These are phyloP conservation scores for Vitis vinifera DNA, from an alignment of 164 flowering plant genomes.

Conservation along the genomic window ASM3070453v1 NC_081811.1:24289001-24289500, in stretches of 20 bases:
- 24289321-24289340: neutral
- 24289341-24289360: too few species aligned
- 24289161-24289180: neutral
- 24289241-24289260: neutral
- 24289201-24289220: slow-evolving; percentile 13
- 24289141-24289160: slow-evolving; percentile 13
- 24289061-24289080: too few species aligned
- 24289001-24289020: too few species aligned
- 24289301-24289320: neutral
- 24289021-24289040: too few species aligned
- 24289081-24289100: neutral
- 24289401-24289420: too few species aligned
- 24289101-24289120: neutral
- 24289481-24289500: too few species aligned
- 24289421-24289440: too few species aligned
- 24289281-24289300: neutral
- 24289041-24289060: too few species aligned
- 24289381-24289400: too few species aligned
- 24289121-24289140: slow-evolving; percentile 13
- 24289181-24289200: slow-evolving; percentile 8
- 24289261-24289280: neutral
- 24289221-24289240: slow-evolving; percentile 14
- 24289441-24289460: too few species aligned
- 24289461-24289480: too few species aligned
- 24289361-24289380: too few species aligned